Evolutionary conservation across 2,329 filamentous ascomycete genomes (phyloP).

Genomic region (Exophiala mesophila): DNA sequence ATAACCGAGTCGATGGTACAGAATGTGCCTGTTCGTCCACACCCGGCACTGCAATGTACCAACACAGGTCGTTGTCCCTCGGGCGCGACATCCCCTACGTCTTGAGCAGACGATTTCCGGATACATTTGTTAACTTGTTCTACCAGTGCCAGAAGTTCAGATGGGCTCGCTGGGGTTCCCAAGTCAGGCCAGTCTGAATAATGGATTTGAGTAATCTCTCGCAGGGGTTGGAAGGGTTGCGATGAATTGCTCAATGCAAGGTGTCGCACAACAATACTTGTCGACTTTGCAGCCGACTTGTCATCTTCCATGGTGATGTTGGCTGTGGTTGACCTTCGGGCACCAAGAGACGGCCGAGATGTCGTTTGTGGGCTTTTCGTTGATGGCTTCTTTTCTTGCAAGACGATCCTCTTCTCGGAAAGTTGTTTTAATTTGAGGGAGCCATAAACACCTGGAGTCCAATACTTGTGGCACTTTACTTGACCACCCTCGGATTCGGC

Average conservation of each 20-base stretch:
- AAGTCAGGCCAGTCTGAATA: slow-evolving; percentile 98
- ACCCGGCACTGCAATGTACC: slow-evolving; percentile 94
- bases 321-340: slow-evolving; percentile 35
- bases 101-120: slow-evolving; percentile 31
- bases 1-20: slow-evolving; percentile 95
- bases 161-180: slow-evolving; percentile 82
- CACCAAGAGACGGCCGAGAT: slow-evolving; percentile 34
- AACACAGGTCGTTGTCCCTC: slow-evolving; percentile 63
- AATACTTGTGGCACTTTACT: slow-evolving; percentile 92
- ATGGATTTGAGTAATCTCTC: slow-evolving; percentile 90
- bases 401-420: slow-evolving; percentile 74
- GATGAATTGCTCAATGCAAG: slow-evolving; percentile 74
- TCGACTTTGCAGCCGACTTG: slow-evolving; percentile 49
- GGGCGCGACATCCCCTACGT: slow-evolving; percentile 57
- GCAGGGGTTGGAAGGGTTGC: slow-evolving; percentile 76
- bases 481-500: slow-evolving; percentile 91
- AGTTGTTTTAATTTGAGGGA: slow-evolving; percentile 68
- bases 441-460: slow-evolving; percentile 75
- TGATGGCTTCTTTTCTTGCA: slow-evolving; percentile 58
- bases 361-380: slow-evolving; percentile 31
- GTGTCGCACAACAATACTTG: slow-evolving; percentile 78
- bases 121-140: slow-evolving; percentile 73
- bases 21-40: slow-evolving; percentile 91
- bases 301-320: slow-evolving; percentile 27
- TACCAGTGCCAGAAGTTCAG: slow-evolving; percentile 81